Percentiles rank a stretch among this genome's conserved stretches.
phyloP scores from a whole-genome alignment of 371 early-diverging fungal species.

The Rhizomucor pusillus region DNA sequence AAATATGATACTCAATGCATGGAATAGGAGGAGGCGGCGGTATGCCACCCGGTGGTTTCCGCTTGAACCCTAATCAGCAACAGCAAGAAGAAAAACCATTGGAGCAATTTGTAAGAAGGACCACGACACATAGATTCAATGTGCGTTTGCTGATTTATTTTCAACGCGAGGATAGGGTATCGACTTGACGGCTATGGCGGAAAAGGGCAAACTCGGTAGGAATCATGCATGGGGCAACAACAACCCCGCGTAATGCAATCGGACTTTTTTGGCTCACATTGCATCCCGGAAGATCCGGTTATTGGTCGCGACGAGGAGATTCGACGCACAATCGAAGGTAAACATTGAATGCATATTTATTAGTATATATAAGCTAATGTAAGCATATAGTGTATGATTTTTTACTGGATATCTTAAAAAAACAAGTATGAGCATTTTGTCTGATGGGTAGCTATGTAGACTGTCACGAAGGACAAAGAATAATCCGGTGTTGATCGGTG shows the following conservation, averaged over 20 bases:
- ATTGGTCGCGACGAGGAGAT: constrained; percentile 78
- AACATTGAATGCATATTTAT: neutral
- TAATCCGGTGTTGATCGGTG: constrained; percentile 89
- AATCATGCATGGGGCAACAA: constrained; percentile 11
- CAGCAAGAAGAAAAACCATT: constrained; percentile 36
- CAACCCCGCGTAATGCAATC: constrained; percentile 14
- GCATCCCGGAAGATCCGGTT: constrained; percentile 66
- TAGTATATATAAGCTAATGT: neutral
- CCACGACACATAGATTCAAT: neutral
- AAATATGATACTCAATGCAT: neutral
- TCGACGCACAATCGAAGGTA: constrained; percentile 75
- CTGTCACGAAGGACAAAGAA: constrained; percentile 85
- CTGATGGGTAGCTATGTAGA: constrained; percentile 10
- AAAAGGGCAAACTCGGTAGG: constrained; percentile 62
- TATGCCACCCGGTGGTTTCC: constrained; percentile 30
- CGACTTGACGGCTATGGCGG: constrained; percentile 80
- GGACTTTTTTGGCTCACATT: constrained; percentile 9
- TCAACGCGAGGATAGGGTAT: constrained; percentile 26
- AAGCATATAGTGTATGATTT: constrained; percentile 28
- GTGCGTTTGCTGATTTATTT: neutral
- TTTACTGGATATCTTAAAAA: constrained; percentile 1
- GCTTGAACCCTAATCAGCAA: constrained; percentile 38
- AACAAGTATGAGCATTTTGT: neutral
- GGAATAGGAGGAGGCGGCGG: constrained; percentile 12
- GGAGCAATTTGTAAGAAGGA: constrained; percentile 35